Percentiles rank a stretch among this genome's conserved stretches.
Evolutionary conservation across 257 asterid species (phyloP).

Genomic region (Petrea volubilis): DNA sequence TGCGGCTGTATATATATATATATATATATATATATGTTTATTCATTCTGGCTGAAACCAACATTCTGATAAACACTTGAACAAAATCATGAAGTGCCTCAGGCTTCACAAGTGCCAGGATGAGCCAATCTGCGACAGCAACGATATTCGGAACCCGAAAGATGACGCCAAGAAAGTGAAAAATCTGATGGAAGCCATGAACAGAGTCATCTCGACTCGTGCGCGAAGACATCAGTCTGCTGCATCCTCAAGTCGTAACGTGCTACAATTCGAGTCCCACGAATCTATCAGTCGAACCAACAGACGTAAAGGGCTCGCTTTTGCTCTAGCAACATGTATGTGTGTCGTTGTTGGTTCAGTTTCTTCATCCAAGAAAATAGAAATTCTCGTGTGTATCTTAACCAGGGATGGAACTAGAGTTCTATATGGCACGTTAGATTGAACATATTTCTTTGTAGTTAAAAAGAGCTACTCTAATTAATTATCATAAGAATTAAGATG

Average conservation of each 20-base stretch:
- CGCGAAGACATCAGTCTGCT: not conserved
- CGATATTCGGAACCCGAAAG: not conserved
- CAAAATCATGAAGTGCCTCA: slow-evolving; percentile 42
- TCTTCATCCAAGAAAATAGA: not conserved
- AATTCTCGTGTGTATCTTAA: not conserved
- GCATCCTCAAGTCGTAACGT: not conserved
- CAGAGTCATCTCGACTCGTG: slow-evolving; percentile 30
- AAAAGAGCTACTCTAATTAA: too few relatives aligned
- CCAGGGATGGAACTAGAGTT: too few relatives aligned
- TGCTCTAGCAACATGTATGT: not conserved
- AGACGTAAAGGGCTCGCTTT: not conserved
- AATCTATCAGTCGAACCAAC: slow-evolving; percentile 9
- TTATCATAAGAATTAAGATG: too few relatives aligned
- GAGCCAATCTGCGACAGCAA: slow-evolving; percentile 21
- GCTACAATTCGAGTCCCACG: not conserved
- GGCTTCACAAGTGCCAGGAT: slow-evolving; percentile 46
- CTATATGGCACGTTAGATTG: too few relatives aligned
- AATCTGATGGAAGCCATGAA: slow-evolving; percentile 45
- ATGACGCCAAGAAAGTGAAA: slow-evolving; percentile 35
- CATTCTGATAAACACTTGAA: not conserved
- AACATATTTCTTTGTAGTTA: too few relatives aligned
- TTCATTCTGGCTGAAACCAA: not conserved
- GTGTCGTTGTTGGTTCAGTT: not conserved
- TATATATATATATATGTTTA: too few relatives aligned
- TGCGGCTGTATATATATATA: slow-evolving; percentile 2